Base-by-base conservation (phyloP, 345 rosid species). In the Aegle marmelos region DNA sequence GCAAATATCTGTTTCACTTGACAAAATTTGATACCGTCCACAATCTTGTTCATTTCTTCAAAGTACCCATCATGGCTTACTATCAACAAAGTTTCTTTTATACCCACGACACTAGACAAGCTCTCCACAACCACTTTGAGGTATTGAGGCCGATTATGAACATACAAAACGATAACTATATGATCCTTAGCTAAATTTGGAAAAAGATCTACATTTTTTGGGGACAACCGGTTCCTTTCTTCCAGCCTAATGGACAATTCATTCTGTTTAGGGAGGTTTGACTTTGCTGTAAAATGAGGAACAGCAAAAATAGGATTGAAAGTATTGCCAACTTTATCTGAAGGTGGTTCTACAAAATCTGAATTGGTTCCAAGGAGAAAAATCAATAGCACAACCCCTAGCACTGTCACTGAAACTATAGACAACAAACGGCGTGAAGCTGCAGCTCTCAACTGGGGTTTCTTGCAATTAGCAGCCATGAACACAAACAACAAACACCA, bases 61-160 rank as follows among this genome's bases (percentile, higher is more conserved):
- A 90, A 96, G 87, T 91, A 90, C 62, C 98, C 99, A 82, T 94
- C 99, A 81, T 94, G 99, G 74, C 98, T 96, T 81, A 94, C 93
- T 81, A 96, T 85, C 81, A 96, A 86, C 64, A 96, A 78, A 2
- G 99, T 94, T 87, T 96, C 98, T 31, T 86, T 85, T 30, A 94
- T 96, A 36, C 99, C 99, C 66, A 79, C 86, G 41, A 96, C 98
- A 70, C 82, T 86, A 1, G 99, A 89, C 84, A 96, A 89, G 87
- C 95, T 92, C 63, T 91, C 82, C 31, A 96, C 90, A 24, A 91
- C 97, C 19, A 90, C 92, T 81, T 82, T 80, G 33, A 96, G 89
- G 84, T 96, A 94, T 77, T 94, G 97, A 27, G 98, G 93, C 68
- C 99, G 85, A 74, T 96, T 92, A 75, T 96, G 99, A 63, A 96